These are phyloP conservation scores for Russula lepida DNA, from an alignment of 768 basidiomycete genomes.

Conservation along the genomic window DNA sequence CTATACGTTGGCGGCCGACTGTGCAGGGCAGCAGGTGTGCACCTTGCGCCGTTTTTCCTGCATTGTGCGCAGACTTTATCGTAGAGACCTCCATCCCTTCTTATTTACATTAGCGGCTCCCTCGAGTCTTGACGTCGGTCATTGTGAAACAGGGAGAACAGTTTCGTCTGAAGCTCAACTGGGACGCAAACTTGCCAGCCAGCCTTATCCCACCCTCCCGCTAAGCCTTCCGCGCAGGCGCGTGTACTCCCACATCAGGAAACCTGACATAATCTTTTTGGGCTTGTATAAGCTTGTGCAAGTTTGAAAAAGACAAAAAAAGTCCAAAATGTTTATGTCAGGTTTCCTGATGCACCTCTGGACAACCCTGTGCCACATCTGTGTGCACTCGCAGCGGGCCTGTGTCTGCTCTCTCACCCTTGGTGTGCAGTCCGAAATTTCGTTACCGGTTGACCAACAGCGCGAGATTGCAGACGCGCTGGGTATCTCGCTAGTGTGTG, in stretches of 20 bases:
- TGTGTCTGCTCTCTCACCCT: conserved; percentile 63
- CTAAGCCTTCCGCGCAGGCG: conserved; percentile 28
- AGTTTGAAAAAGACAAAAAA: no score
- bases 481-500: conserved; percentile 94
- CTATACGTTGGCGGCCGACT: conserved; percentile 55
- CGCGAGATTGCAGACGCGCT: conserved; percentile 90
- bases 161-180: conserved; percentile 96
- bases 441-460: conserved; percentile 97
- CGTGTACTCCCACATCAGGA: no score
- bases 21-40: conserved; percentile 49
- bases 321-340: no score
- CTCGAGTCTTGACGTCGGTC: background rate
- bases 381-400: conserved; percentile 66
- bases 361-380: conserved; percentile 68
- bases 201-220: conserved; percentile 22
- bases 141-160: conserved; percentile 63
- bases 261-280: no score
- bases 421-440: conserved; percentile 95
- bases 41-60: conserved; percentile 41
- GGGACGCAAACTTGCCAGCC: conserved; percentile 77
- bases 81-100: conserved; percentile 83
- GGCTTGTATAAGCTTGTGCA: no score
- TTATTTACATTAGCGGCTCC: background rate
- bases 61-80: conserved; percentile 92
- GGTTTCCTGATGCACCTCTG: conserved; percentile 68